Percentiles rank a stretch among this genome's conserved stretches.
Conservation (phyloP, 2,329 filamentous ascomycete genomes). For the Venturia effusa region DNA sequence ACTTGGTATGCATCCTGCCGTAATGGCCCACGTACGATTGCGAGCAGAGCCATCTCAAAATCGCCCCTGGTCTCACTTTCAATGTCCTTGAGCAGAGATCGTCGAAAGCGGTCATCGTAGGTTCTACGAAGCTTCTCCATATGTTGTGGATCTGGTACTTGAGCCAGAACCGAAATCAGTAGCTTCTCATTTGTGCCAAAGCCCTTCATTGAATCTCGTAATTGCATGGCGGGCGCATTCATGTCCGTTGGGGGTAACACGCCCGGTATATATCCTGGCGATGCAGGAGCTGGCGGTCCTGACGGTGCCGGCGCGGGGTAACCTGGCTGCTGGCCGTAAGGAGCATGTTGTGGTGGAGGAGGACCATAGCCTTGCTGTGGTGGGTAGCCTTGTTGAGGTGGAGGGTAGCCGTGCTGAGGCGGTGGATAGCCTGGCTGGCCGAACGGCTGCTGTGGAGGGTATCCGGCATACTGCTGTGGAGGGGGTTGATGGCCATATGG, state of each 20-base stretch:
- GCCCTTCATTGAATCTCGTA: slow-evolving; percentile 82
- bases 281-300: slow-evolving; percentile 50
- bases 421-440: slow-evolving; percentile 16
- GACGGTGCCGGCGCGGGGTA: slow-evolving; percentile 26
- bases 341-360: slow-evolving; percentile 24
- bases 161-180: slow-evolving; percentile 59
- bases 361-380: slow-evolving; percentile 14
- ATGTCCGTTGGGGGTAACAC: slow-evolving; percentile 59
- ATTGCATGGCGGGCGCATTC: slow-evolving; percentile 54
- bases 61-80: slow-evolving; percentile 63
- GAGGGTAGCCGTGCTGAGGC: slow-evolving; percentile 17
- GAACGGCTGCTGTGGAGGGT: slow-evolving; percentile 11
- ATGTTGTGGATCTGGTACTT: slow-evolving; percentile 63
- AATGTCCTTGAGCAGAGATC: slow-evolving; percentile 64
- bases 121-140: slow-evolving; percentile 56
- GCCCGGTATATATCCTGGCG: slow-evolving; percentile 62
- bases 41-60: slow-evolving; percentile 65
- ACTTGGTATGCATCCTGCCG: slow-evolving; percentile 63
- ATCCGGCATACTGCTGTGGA: slow-evolving; percentile 9
- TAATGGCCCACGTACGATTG: slow-evolving; percentile 69
- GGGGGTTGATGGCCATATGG: slow-evolving; percentile 14
- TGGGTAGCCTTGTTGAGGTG: slow-evolving; percentile 13
- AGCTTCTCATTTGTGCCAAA: slow-evolving; percentile 79
- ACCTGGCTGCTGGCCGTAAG: slow-evolving; percentile 14
- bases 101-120: slow-evolving; percentile 53